Percentiles rank a stretch among this genome's conserved stretches.
phyloP scores from a whole-genome alignment of 768 basidiomycete species.

The Tricholoma saponaceum region DNA sequence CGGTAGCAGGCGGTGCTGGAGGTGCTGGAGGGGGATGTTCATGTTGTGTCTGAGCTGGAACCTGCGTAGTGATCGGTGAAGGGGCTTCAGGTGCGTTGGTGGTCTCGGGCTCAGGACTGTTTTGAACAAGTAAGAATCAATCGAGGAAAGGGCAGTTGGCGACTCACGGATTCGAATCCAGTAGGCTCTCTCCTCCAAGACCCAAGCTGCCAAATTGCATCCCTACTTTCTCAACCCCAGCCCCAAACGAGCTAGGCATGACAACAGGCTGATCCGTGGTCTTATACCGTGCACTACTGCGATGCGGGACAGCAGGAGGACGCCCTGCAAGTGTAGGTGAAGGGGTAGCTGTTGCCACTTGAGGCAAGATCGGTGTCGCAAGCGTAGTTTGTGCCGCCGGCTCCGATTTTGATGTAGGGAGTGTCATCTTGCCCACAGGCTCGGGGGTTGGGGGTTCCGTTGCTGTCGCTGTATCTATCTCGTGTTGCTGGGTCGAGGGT shows the following conservation, averaged over 20 bases:
- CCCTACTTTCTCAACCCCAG: slow-evolving; percentile 70
- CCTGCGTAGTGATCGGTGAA: slow-evolving; percentile 26
- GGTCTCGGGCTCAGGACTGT: slow-evolving; percentile 19
- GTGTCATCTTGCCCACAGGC: slow-evolving; percentile 25
- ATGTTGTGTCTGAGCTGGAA: slow-evolving; percentile 23
- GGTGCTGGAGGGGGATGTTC: slow-evolving; percentile 29
- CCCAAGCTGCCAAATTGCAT: slow-evolving; percentile 90
- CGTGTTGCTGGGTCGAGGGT: slow-evolving; percentile 16
- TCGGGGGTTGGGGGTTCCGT: slow-evolving; percentile 25
- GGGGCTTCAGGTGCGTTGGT: slow-evolving; percentile 25
- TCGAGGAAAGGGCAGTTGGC: slow-evolving; percentile 6
- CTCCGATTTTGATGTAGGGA: slow-evolving; percentile 28
- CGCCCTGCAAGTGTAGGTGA: slow-evolving; percentile 53
- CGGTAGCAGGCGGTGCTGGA: slow-evolving; percentile 31
- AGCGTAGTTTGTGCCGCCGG: slow-evolving; percentile 29
- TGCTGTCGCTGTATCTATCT: slow-evolving; percentile 27
- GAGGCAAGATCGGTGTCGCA: slow-evolving; percentile 26
- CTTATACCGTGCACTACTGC: slow-evolving; percentile 63
- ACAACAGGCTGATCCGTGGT: slow-evolving; percentile 75
- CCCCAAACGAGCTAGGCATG: slow-evolving; percentile 66
- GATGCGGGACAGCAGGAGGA: slow-evolving; percentile 48
- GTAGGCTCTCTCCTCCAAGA: slow-evolving; percentile 62
- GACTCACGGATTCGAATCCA: slow-evolving; percentile 52
- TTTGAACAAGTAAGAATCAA: neutral
- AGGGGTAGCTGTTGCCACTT: slow-evolving; percentile 36